phyloP scores from a whole-genome alignment of 2,329 filamentous ascomycete genomes.

The Fusarium nisikadoi region DNA sequence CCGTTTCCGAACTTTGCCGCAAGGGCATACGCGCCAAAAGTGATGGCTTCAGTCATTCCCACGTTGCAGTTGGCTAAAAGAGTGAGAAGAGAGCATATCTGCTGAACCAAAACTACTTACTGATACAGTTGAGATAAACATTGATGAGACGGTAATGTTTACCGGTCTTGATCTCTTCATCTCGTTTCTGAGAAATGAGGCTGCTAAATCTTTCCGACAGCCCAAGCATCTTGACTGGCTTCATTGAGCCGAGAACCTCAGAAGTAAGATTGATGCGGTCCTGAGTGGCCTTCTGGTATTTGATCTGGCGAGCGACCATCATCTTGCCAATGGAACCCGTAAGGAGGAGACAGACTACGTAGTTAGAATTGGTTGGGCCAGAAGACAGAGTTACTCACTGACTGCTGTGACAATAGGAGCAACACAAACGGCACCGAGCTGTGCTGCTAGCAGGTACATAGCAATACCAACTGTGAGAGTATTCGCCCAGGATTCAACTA shows the following conservation, averaged over 20 bases:
- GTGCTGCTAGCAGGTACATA: conserved; percentile 46
- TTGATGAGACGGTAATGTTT: conserved; percentile 42
- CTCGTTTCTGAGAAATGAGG: conserved; percentile 41
- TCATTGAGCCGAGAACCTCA: conserved; percentile 47
- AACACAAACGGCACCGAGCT: conserved; percentile 49
- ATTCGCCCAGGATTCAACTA: conserved; percentile 49
- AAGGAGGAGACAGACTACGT: conserved; percentile 37
- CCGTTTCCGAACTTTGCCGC: conserved; percentile 40
- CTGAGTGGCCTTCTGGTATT: conserved; percentile 49
- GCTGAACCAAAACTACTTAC: conserved; percentile 22
- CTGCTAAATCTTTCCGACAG: conserved; percentile 42
- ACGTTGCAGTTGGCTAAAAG: conserved; percentile 41
- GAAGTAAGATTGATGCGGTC: conserved; percentile 49
- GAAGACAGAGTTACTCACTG: conserved; percentile 34
- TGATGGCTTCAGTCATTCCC: conserved; percentile 44
- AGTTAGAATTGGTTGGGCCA: not conserved
- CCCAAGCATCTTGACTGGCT: conserved; percentile 50
- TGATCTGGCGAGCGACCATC: conserved; percentile 45
- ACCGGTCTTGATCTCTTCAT: conserved; percentile 41
- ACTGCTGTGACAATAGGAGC: conserved; percentile 48
- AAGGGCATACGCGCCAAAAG: conserved; percentile 47
- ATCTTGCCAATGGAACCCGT: conserved; percentile 40
- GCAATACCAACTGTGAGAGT: conserved; percentile 46
- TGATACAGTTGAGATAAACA: conserved; percentile 44
- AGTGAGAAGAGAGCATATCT: not conserved